phyloP scores from a whole-genome alignment of 2,329 filamentous ascomycete species.

The Aspergillus quadricinctus region DNA sequence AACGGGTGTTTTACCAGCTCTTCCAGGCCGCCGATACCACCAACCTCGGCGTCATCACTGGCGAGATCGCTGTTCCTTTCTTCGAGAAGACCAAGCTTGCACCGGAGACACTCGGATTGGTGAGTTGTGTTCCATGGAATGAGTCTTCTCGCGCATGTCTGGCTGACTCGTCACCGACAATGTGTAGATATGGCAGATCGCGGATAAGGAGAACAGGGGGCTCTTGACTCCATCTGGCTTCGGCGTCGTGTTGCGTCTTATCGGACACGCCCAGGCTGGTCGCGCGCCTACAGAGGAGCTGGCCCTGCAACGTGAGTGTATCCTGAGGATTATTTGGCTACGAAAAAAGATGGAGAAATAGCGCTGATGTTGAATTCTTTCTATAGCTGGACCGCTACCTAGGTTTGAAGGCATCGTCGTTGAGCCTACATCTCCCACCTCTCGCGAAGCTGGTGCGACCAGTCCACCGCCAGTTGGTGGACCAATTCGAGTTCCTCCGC shows the following conservation, averaged over 20 bases:
- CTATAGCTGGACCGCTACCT: slow-evolving; percentile 70
- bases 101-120: slow-evolving; percentile 81
- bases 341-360: slow-evolving; percentile 1
- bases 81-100: slow-evolving; percentile 93
- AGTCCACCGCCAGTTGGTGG: slow-evolving; percentile 45
- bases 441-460: slow-evolving; percentile 45
- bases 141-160: slow-evolving; percentile 1
- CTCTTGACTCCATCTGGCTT: slow-evolving; percentile 91
- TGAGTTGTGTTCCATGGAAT: slow-evolving; percentile 43
- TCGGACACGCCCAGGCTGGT: slow-evolving; percentile 90
- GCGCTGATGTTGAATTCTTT: slow-evolving; percentile 10
- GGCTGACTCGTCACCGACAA: slow-evolving; percentile 2
- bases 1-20: slow-evolving; percentile 86
- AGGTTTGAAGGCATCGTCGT: slow-evolving; percentile 76
- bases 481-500: slow-evolving; percentile 79
- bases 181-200: slow-evolving; percentile 94
- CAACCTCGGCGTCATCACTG: slow-evolving; percentile 86
- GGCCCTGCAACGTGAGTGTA: slow-evolving; percentile 65
- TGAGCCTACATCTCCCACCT: slow-evolving; percentile 39
- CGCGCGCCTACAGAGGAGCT: slow-evolving; percentile 75
- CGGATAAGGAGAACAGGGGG: slow-evolving; percentile 92
- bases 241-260: slow-evolving; percentile 85
- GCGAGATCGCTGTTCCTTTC: slow-evolving; percentile 93
- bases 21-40: slow-evolving; percentile 92
- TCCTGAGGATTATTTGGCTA: background rate